Base-by-base conservation (phyloP, 176 grass and related monocot genomes). In the Aechmea fasciata region DNA sequence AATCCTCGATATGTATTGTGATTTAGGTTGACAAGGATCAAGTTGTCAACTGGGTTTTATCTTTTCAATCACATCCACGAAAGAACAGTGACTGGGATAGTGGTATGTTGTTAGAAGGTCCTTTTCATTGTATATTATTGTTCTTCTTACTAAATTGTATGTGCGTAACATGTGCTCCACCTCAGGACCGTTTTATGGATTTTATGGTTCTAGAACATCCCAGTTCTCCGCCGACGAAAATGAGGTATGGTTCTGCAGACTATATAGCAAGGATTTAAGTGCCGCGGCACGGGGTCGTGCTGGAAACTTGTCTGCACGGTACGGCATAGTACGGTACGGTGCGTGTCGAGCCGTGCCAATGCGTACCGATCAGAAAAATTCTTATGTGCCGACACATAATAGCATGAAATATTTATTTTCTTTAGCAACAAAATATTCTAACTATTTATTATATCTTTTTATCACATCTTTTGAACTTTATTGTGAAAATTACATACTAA, bases 121-220 rank as follows among this genome's bases (percentile, higher is more conserved):
- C 26, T 66, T 67, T 17, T 13, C 55, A 14, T 54, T 13, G 25
- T 69, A 10, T 67, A 11, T 47, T 63, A 72, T 66, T 67, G 69
- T 13, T 59, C 48, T 17, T 66, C 68, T 57, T 11, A 69, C 20
- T 54, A 14, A 15, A 11, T 29, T 5, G 14, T 15, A 48, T 20
- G 24, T 69, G 24, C 66, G 23, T 51, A 19, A 72, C 26, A 48
- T 49, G 51, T n/a, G 24, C n/a, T 53, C 12, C 11, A 17, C n/a
- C 76, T 9, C 68, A 97, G 94, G 82, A 12, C 67, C 81, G 41
- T 97, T 90, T 81, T 87, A 77, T 85, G 94, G 94, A 57, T 97
- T 97, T 62, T 87, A 82, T 87, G 89, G 94, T 62, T 97, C 94
- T 72, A 83, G 79, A 77, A 81, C 81, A 72, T 92, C 74, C 70